Evolutionary conservation across 495 filamentous ascomycete species (phyloP).

Genomic region (Aspergillus avenaceus): DNA sequence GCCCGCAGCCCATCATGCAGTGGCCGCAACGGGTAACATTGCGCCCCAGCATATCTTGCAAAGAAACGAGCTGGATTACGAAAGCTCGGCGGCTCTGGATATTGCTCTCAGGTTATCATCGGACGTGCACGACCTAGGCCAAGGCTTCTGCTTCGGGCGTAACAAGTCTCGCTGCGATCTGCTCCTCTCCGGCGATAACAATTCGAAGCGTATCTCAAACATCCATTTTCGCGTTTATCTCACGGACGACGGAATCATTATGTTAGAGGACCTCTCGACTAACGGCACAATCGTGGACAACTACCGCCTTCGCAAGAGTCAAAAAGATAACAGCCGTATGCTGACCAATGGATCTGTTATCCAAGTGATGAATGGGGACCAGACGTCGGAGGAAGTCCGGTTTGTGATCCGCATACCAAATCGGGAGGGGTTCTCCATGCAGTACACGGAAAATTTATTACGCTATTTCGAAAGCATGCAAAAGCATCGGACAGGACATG

Average conservation of each 20-base stretch:
- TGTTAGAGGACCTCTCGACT: constrained; percentile 88
- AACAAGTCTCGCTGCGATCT: constrained; percentile 70
- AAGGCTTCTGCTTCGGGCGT: constrained; percentile 84
- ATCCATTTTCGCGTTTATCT: constrained; percentile 88
- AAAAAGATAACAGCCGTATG: constrained; percentile 53
- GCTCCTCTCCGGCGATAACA: constrained; percentile 48
- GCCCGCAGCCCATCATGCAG: constrained; percentile 62
- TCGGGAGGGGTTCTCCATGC: constrained; percentile 53
- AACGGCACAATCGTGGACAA: constrained; percentile 88
- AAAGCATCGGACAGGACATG: constrained; percentile 16
- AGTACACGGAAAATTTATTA: constrained; percentile 56
- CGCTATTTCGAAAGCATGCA: constrained; percentile 47
- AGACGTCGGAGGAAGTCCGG: constrained; percentile 48
- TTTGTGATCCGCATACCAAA: constrained; percentile 86
- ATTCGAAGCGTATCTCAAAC: constrained; percentile 71
- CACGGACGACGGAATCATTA: constrained; percentile 71
- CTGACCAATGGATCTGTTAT: constrained; percentile 70
- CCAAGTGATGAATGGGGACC: constrained; percentile 55
- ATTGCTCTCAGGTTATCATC: constrained; percentile 80
- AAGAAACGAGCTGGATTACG: constrained; percentile 31
- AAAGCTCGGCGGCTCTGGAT: constrained; percentile 46
- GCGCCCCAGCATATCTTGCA: constrained; percentile 59
- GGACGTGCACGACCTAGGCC: constrained; percentile 52
- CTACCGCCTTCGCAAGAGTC: constrained; percentile 50
- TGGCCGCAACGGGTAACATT: constrained; percentile 39